Evolutionary conservation across 768 basidiomycete genomes (phyloP), one percentile per base, ranked within the genome.

Genomic region (Coprinopsis cinerea): DNA sequence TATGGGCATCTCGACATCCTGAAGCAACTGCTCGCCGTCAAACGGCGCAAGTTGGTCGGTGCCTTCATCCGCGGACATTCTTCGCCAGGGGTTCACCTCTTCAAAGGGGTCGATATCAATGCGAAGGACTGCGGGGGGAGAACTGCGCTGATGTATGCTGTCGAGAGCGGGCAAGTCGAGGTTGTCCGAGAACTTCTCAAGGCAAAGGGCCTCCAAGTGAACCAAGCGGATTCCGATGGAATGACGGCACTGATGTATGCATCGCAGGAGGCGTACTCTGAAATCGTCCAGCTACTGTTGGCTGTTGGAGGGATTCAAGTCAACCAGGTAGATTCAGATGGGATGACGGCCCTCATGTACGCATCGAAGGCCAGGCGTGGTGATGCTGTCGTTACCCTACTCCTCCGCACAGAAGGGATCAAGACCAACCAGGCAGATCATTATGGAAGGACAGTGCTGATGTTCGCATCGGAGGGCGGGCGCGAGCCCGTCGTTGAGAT

Each of bases 201-300:
- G n/a, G n/a, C n/a, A n/a, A n/a, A n/a, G n/a, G n/a, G n/a, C n/a
- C n/a, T n/a, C n/a, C n/a, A n/a, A n/a, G n/a, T n/a, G n/a, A n/a
- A n/a, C n/a, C n/a, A n/a, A n/a, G n/a, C n/a, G n/a, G n/a, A n/a
- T n/a, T n/a, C n/a, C n/a, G n/a, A n/a, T n/a, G n/a, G n/a, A n/a
- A n/a, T n/a, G n/a, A n/a, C n/a, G n/a, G n/a, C n/a, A n/a, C n/a
- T 43, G 42, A 43, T 43, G 42, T 7, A 20, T 5, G 42, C 42
- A 10, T 22, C 42, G 24, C 4, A 7, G 7, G 18, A 18, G 10
- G 37, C 10, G 18, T 7, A 40, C 18, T 9, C 7, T 9, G 10
- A 11, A 7, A 40, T 40, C 18, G 37, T 40, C 18, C 37, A 18
- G 7, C 7, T 20, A 7, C 10, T 40, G 11, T 18, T 40, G 7